These are phyloP conservation scores for Penicillium parvum DNA, from an alignment of 495 filamentous ascomycete genomes.

Conservation along the genomic window DNA sequence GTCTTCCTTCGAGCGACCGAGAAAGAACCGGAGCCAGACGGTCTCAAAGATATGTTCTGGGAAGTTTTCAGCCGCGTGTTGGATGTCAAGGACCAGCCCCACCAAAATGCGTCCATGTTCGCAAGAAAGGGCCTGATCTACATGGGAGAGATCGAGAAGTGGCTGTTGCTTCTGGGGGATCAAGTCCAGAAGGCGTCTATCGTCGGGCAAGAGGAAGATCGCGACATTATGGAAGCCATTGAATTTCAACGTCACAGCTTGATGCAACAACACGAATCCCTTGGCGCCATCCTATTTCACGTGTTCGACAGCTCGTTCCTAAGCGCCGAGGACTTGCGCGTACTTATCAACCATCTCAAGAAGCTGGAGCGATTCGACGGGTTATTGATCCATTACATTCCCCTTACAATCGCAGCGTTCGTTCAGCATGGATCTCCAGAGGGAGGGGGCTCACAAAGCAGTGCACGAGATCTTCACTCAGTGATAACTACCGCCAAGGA, in stretches of 20 bases:
- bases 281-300: slow-evolving; percentile 70
- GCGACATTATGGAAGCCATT: slow-evolving; percentile 62
- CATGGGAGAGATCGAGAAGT: slow-evolving; percentile 68
- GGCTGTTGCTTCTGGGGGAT: slow-evolving; percentile 67
- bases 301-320: slow-evolving; percentile 71
- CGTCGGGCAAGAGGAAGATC: slow-evolving; percentile 54
- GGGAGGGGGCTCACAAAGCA: slow-evolving; percentile 51
- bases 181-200: slow-evolving; percentile 65
- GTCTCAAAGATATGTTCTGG: slow-evolving; percentile 38
- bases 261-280: slow-evolving; percentile 78
- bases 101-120: slow-evolving; percentile 50
- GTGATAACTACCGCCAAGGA: slow-evolving; percentile 60
- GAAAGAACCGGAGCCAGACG: slow-evolving; percentile 48
- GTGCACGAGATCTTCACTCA: slow-evolving; percentile 66
- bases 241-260: slow-evolving; percentile 70
- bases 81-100: slow-evolving; percentile 38
- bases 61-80: slow-evolving; percentile 41
- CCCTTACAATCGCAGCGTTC: slow-evolving; percentile 68
- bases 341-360: slow-evolving; percentile 60
- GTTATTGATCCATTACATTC: slow-evolving; percentile 70
- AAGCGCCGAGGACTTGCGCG: slow-evolving; percentile 63
- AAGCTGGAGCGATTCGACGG: slow-evolving; percentile 69
- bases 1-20: slow-evolving; percentile 61
- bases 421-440: slow-evolving; percentile 71
- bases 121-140: slow-evolving; percentile 63